phyloP scores from a whole-genome alignment of 1,139 yeast species.

The Pichia sp. region DNA sequence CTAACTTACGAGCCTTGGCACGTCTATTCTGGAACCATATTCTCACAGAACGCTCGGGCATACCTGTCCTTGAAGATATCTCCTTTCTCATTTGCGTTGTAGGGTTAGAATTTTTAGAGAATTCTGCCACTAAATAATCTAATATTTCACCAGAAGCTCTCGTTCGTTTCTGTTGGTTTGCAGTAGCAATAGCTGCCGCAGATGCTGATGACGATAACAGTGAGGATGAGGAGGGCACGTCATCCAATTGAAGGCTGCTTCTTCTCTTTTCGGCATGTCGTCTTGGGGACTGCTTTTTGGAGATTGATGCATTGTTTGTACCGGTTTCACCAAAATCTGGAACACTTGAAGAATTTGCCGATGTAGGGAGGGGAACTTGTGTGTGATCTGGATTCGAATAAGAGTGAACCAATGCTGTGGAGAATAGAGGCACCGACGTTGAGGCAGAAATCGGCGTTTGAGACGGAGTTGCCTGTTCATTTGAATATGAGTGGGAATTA shows the following conservation, averaged over 20 bases:
- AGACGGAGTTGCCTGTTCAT: too few relatives aligned
- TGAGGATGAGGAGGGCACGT: too few relatives aligned
- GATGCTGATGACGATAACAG: too few relatives aligned
- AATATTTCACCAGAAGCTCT: conserved; percentile 85
- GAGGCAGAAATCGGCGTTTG: too few relatives aligned
- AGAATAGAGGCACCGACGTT: too few relatives aligned
- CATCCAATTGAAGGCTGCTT: conserved; percentile 1
- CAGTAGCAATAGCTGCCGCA: conserved; percentile 3
- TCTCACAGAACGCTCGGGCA: conserved; percentile 88
- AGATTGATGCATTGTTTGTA: not conserved
- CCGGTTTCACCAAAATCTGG: too few relatives aligned
- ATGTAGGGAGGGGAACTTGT: too few relatives aligned
- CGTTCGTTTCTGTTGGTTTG: conserved; percentile 31
- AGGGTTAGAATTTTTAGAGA: conserved; percentile 67
- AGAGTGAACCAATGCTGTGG: too few relatives aligned
- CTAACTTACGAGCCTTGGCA: conserved; percentile 66
- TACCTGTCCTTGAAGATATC: conserved; percentile 68
- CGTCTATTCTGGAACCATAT: conserved; percentile 94
- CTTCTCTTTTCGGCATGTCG: conserved; percentile 9
- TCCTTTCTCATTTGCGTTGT: conserved; percentile 59
- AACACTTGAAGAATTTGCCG: too few relatives aligned
- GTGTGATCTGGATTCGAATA: too few relatives aligned
- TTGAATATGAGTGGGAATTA: too few relatives aligned
- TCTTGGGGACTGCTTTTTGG: conserved; percentile 11
- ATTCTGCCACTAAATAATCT: conserved; percentile 61